Conservation (phyloP, 495 filamentous ascomycete genomes). For the Aspergillus ostianus region DNA sequence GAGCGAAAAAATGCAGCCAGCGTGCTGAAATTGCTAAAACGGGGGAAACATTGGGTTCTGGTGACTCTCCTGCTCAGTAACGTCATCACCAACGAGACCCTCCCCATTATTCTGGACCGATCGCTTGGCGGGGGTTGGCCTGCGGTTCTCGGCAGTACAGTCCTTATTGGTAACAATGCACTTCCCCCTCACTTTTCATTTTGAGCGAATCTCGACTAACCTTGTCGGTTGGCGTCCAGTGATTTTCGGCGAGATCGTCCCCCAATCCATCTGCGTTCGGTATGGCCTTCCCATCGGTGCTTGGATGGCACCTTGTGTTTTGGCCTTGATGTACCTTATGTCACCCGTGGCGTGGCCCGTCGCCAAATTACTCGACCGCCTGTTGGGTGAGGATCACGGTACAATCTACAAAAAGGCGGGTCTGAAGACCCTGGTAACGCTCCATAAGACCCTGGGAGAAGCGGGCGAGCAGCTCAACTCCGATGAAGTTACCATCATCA, state of each 20-base stretch:
- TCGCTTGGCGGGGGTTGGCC: slow-evolving; percentile 94
- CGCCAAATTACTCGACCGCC: slow-evolving; percentile 82
- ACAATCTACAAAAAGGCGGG: slow-evolving; percentile 96
- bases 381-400: slow-evolving; percentile 89
- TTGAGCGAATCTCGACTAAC: background rate
- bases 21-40: slow-evolving; percentile 76
- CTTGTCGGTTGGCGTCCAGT: slow-evolving; percentile 49
- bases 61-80: slow-evolving; percentile 93
- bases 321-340: slow-evolving; percentile 88
- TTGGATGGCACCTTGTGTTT: slow-evolving; percentile 86
- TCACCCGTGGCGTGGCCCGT: slow-evolving; percentile 84
- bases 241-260: slow-evolving; percentile 95
- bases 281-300: slow-evolving; percentile 97
- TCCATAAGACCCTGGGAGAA: slow-evolving; percentile 87
- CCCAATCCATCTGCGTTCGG: slow-evolving; percentile 93
- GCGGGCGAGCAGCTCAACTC: slow-evolving; percentile 88
- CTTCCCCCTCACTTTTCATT: background rate
- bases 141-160: slow-evolving; percentile 86
- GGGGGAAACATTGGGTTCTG: slow-evolving; percentile 98
- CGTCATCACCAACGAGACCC: slow-evolving; percentile 96
- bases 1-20: slow-evolving; percentile 80
- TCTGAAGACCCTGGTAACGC: slow-evolving; percentile 83
- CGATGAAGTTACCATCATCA: slow-evolving; percentile 98
- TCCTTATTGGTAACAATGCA: slow-evolving; percentile 74
- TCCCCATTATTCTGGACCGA: slow-evolving; percentile 92